Evolutionary conservation across 768 basidiomycete species (phyloP).

Genomic region (Dacryopinax primogenitus): DNA sequence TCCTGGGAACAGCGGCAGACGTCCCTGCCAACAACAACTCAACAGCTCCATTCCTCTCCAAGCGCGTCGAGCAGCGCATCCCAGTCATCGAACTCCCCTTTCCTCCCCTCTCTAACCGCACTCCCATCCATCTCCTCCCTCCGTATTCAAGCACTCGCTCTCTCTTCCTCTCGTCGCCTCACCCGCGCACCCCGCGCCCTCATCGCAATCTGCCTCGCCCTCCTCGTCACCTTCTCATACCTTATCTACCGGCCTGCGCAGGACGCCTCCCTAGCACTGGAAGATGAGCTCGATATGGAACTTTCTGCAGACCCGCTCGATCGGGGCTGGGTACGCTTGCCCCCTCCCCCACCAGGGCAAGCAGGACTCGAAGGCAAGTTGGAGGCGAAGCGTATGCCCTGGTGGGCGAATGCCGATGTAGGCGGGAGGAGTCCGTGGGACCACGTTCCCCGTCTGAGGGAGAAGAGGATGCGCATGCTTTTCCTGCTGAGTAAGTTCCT

Average conservation of each 20-base stretch:
- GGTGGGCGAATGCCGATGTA: slow-evolving; percentile 24
- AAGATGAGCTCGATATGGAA: background rate
- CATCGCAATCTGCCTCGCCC: background rate
- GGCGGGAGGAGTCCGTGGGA: slow-evolving; percentile 25
- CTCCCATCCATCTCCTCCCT: too few species aligned
- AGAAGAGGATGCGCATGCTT: slow-evolving; percentile 21
- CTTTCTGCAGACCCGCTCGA: background rate
- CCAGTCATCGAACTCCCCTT: too few species aligned
- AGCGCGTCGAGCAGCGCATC: too few species aligned
- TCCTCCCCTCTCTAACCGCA: too few species aligned
- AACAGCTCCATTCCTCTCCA: too few species aligned
- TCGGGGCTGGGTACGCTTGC: background rate
- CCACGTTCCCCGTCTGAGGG: slow-evolving; percentile 15
- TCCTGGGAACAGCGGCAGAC: too few species aligned
- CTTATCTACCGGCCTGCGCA: background rate
- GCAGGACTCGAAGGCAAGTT: background rate
- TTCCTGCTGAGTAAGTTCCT: slow-evolving; percentile 18
- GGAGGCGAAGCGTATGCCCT: slow-evolving; percentile 16
- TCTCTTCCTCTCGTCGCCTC: background rate
- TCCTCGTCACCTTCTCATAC: background rate
- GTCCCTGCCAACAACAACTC: too few species aligned
- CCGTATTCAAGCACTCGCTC: background rate
- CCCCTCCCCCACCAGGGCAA: background rate
- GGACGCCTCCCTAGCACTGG: background rate
- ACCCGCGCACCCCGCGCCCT: background rate